Evolutionary conservation across 1,284 basidiomycete genomes (phyloP).

Genomic region (Pseudozyma sp.): DNA sequence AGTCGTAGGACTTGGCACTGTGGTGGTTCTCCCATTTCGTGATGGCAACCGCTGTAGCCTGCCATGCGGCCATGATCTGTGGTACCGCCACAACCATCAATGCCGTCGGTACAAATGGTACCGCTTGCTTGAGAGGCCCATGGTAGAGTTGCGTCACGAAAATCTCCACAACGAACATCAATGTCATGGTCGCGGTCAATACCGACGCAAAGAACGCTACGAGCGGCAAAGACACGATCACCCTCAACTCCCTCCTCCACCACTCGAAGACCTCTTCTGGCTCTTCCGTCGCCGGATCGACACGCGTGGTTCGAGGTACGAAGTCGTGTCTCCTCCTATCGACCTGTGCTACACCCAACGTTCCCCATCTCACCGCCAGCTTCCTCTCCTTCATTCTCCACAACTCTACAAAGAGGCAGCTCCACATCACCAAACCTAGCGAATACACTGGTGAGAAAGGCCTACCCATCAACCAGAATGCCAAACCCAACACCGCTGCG

Average conservation of each 20-base stretch:
- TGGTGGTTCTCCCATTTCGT: slow-evolving; percentile 82
- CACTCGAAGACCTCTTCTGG: slow-evolving; percentile 66
- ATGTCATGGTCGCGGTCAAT: slow-evolving; percentile 73
- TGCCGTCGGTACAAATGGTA: slow-evolving; percentile 83
- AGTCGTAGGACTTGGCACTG: slow-evolving; percentile 80
- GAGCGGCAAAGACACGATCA: slow-evolving; percentile 81
- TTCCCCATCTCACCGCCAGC: slow-evolving; percentile 67
- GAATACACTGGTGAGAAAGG: slow-evolving; percentile 60
- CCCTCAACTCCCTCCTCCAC: slow-evolving; percentile 74
- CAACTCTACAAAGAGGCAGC: slow-evolving; percentile 60
- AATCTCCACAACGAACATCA: slow-evolving; percentile 70
- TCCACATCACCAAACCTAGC: slow-evolving; percentile 60
- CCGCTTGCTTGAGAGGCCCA: slow-evolving; percentile 81
- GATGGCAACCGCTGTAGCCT: slow-evolving; percentile 77
- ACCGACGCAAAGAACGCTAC: slow-evolving; percentile 80
- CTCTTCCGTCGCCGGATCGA: slow-evolving; percentile 63
- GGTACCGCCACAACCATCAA: slow-evolving; percentile 87
- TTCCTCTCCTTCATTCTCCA: slow-evolving; percentile 66
- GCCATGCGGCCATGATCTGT: slow-evolving; percentile 82
- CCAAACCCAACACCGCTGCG: slow-evolving; percentile 49
- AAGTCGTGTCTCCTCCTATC: slow-evolving; percentile 56
- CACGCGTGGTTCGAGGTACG: slow-evolving; percentile 41
- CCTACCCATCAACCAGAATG: slow-evolving; percentile 56
- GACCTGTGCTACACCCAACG: slow-evolving; percentile 51
- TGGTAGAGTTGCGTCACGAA: slow-evolving; percentile 72